These are phyloP conservation scores for Angomonas desouzai DNA, from an alignment of 208 protist genomes.

Conservation along the genomic window DNA sequence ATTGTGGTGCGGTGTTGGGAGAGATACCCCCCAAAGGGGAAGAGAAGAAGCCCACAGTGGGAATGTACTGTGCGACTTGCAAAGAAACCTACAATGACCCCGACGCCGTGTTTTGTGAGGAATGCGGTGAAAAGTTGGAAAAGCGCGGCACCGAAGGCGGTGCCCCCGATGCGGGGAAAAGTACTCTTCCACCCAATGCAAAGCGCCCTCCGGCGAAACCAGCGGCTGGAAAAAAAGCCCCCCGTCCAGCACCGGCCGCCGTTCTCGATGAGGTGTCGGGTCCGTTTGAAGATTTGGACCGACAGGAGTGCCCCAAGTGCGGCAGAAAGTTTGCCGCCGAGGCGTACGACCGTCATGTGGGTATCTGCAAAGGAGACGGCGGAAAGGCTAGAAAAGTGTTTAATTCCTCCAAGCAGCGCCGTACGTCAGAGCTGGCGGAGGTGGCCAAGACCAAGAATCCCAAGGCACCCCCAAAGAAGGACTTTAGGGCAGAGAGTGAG, in stretches of 20 bases:
- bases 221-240: too few species aligned
- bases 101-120: constrained; percentile 65
- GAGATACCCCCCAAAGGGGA: not conserved
- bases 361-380: constrained; percentile 52
- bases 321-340: constrained; percentile 71
- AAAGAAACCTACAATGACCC: constrained; percentile 35
- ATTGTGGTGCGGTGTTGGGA: constrained; percentile 71
- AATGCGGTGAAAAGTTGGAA: constrained; percentile 71
- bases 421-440: constrained; percentile 5
- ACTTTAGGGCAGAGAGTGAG: constrained; percentile 83
- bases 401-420: constrained; percentile 60
- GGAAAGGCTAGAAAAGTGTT: constrained; percentile 62
- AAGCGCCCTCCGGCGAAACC: not conserved
- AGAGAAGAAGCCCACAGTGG: constrained; percentile 2
- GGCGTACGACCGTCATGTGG: constrained; percentile 59
- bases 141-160: not conserved
- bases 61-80: constrained; percentile 63
- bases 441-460: constrained; percentile 7
- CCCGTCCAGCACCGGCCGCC: not conserved
- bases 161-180: not conserved
- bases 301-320: constrained; percentile 67
- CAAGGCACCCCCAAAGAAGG: constrained; percentile 39
- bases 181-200: not conserved
- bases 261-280: constrained; percentile 10
- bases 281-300: constrained; percentile 19